A percentile compares a stretch with the other conserved stretches of the same genome.
phyloP scores from a whole-genome alignment of 306 rosid species.

The Glycyrrhiza uralensis region DNA sequence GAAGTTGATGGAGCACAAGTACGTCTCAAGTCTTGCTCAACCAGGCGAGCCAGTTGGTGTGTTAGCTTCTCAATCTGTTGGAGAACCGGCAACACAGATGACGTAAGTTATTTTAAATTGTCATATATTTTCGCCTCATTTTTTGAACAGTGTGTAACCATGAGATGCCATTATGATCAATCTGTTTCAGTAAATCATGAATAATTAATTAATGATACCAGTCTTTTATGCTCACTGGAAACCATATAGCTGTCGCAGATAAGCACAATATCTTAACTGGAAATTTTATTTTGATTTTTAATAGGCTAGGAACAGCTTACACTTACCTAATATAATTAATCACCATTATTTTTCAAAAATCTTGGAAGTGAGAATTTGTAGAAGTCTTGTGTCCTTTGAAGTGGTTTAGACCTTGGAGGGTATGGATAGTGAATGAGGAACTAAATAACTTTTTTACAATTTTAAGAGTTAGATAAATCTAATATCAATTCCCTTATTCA shows the following conservation, averaged over 20 bases:
- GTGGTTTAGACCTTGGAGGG: neutral
- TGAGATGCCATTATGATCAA: neutral
- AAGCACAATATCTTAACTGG: neutral
- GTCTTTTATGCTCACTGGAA: neutral
- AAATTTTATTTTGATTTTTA: neutral
- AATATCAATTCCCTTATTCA: neutral
- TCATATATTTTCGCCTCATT: neutral
- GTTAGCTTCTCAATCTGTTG: slow-evolving; percentile 91
- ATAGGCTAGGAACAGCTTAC: neutral
- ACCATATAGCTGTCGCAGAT: neutral
- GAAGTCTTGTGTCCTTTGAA: neutral
- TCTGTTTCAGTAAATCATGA: neutral
- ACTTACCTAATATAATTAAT: neutral
- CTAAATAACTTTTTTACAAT: neutral
- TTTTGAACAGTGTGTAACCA: neutral
- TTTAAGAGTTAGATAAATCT: neutral
- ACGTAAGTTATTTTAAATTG: slow-evolving; percentile 49
- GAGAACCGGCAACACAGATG: slow-evolving; percentile 99
- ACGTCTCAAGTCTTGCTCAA: slow-evolving; percentile 78
- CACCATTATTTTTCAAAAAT: neutral
- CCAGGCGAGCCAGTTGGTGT: slow-evolving; percentile 99
- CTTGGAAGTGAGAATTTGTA: neutral
- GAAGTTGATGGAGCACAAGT: slow-evolving; percentile 89
- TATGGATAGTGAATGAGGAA: neutral
- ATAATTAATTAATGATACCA: neutral